A percentile compares a stretch with the other conserved stretches of the same genome.
These are phyloP conservation scores for Solanum clarkiae DNA, from an alignment of 257 asterid genomes.

Conservation along the genomic window DNA sequence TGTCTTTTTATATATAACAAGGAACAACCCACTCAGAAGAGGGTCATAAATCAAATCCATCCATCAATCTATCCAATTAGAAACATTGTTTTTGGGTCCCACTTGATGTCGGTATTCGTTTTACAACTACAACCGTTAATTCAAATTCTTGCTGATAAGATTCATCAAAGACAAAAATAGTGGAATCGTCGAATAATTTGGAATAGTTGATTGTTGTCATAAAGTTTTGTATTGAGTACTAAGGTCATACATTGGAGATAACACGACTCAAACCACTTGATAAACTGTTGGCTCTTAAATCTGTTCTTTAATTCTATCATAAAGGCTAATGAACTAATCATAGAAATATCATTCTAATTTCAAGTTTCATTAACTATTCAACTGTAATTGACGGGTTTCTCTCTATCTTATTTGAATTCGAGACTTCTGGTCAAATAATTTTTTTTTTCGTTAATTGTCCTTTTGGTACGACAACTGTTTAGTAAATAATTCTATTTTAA, in stretches of 20 bases:
- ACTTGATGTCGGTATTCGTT: neutral
- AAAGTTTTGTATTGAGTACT: neutral
- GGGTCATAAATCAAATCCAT: neutral
- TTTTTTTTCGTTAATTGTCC: neutral
- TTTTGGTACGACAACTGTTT: neutral
- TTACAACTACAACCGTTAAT: neutral
- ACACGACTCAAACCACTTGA: neutral
- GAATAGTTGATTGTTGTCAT: neutral
- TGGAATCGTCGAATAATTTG: neutral
- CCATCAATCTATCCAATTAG: neutral
- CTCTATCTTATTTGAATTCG: neutral
- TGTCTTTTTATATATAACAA: neutral
- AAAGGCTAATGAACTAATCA: neutral
- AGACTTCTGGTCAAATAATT: no score
- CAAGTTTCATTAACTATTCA: neutral
- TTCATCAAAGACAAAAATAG: neutral
- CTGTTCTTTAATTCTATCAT: neutral
- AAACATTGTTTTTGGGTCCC: neutral
- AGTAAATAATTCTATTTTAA: no score
- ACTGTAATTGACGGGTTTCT: neutral
- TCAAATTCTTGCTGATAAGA: fast-evolving
- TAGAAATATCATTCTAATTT: neutral
- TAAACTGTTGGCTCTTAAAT: neutral
- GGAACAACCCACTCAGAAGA: neutral
- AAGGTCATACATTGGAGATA: neutral